Base-by-base conservation (phyloP, 805 yeast species). In the Ogataea wickerhamii region DNA sequence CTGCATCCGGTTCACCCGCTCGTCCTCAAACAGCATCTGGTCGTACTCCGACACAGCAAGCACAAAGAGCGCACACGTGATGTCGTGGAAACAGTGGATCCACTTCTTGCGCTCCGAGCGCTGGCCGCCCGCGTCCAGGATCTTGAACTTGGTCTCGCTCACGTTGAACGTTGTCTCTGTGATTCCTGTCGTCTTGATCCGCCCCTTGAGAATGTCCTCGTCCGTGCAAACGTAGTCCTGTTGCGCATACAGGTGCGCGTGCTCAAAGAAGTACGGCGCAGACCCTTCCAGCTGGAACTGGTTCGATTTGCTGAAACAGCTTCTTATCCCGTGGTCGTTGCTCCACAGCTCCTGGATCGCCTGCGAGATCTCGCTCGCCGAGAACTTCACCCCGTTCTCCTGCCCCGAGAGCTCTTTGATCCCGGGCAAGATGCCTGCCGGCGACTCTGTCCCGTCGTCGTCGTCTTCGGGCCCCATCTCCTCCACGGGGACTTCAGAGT, bases 71-170 rank as follows among this genome's bases (percentile, higher is more conserved):
- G 94, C 82, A 3, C 94, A 85, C 0, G 95, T 83, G 34, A 91
- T 85, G 45, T 84, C 87, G 54, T 89, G 93, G 62, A 89, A 89
- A 55, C 95, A 87, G 56, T 88, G 96, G 45, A 89, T 85, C 97
- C 97, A 89, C 59, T 89, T 89, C 51, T 82, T 78, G 44, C 97
- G 72, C 59, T 89, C 97, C 16, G 87, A 78, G 44, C 96, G 67
- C 64, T 89, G 97, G 2, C 98, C 98, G 37, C 98, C 98, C 4
- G 96, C 98, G 68, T 93, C 98, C 30, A 88, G 66, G 28, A 93
- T 86, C 53, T 78, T 80, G 58, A 89, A 81, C 47, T 71, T 76
- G 32, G 78, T 73, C 7, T 78, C 76, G 34, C 68, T 68, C 44
- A 91, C 77, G 39, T 71, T 70, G 64, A 93, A 89, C 38, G 71